Evolutionary conservation across 768 basidiomycete species (phyloP).

Genomic region (Mycena leptocephala): DNA sequence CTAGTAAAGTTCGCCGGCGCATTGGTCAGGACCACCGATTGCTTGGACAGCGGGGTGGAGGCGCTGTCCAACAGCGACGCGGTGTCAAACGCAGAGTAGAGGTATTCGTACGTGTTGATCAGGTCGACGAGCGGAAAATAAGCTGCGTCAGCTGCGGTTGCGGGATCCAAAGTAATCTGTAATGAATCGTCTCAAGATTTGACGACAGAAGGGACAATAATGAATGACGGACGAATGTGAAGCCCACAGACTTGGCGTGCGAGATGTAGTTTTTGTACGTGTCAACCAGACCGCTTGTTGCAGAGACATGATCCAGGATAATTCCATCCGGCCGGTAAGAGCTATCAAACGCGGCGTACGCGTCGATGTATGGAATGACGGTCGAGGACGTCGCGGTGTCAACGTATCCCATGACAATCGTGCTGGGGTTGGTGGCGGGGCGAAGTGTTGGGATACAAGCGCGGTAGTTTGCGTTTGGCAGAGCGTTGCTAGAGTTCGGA

Average conservation of each 20-base stretch:
- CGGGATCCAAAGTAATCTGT: not conserved
- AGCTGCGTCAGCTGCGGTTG: not conserved
- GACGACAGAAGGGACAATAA: not conserved
- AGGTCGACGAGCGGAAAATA: not conserved
- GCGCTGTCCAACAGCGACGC: not conserved
- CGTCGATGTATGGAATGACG: not conserved
- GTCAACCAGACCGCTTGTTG: not conserved
- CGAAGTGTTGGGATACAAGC: not conserved
- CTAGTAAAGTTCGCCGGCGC: not conserved
- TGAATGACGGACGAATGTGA: not conserved
- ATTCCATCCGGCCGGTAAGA: not conserved
- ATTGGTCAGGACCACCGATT: not conserved
- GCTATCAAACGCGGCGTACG: not conserved
- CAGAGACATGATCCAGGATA: not conserved
- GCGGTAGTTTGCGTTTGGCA: not conserved
- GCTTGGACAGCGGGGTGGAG: not conserved
- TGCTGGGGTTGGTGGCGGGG: not conserved
- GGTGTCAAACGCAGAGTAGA: not conserved
- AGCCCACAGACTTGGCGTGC: not conserved
- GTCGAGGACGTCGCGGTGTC: not conserved
- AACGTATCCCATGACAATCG: not conserved
- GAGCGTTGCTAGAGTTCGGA: not conserved
- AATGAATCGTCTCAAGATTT: not conserved
- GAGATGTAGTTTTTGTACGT: not conserved
- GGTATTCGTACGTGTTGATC: conserved; percentile 9